Conservation (phyloP, 2,329 filamentous ascomycete species). For the Fusarium succisae region DNA sequence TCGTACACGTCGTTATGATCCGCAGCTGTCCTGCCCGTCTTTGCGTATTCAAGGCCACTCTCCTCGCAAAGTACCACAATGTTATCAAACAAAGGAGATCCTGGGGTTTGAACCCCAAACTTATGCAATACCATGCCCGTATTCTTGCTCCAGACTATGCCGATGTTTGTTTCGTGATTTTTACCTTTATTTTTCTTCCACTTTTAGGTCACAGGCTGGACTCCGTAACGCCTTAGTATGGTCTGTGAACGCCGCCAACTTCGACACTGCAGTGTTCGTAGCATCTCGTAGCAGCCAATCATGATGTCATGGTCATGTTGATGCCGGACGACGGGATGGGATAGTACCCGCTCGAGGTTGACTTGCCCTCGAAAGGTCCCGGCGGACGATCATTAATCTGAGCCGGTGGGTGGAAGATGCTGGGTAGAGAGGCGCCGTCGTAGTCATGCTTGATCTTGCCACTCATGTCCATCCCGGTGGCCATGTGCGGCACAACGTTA, state of each 20-base stretch:
- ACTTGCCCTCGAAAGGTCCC: slow-evolving; percentile 63
- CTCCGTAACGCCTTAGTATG: slow-evolving; percentile 15
- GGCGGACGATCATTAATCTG: slow-evolving; percentile 50
- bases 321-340: slow-evolving; percentile 61
- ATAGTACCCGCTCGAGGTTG: slow-evolving; percentile 62
- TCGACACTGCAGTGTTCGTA: background rate
- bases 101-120: slow-evolving; percentile 22
- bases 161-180: background rate
- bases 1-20: slow-evolving; percentile 38
- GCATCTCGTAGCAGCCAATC: background rate
- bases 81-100: slow-evolving; percentile 33
- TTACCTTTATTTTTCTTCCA: background rate
- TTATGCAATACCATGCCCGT: slow-evolving; percentile 24
- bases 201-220: slow-evolving; percentile 1
- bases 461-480: slow-evolving; percentile 43
- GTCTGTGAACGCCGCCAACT: background rate
- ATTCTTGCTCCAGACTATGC: background rate
- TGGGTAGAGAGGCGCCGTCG: slow-evolving; percentile 56
- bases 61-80: slow-evolving; percentile 3
- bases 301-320: slow-evolving; percentile 53
- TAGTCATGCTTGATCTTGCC: slow-evolving; percentile 61
- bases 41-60: background rate
- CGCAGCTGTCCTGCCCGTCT: background rate
- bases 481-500: slow-evolving; percentile 46
- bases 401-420: slow-evolving; percentile 56